A percentile compares a stretch with the other conserved stretches of the same genome.
Conservation (phyloP, 139 green algal species). For the Nannochloris sp. region DNA sequence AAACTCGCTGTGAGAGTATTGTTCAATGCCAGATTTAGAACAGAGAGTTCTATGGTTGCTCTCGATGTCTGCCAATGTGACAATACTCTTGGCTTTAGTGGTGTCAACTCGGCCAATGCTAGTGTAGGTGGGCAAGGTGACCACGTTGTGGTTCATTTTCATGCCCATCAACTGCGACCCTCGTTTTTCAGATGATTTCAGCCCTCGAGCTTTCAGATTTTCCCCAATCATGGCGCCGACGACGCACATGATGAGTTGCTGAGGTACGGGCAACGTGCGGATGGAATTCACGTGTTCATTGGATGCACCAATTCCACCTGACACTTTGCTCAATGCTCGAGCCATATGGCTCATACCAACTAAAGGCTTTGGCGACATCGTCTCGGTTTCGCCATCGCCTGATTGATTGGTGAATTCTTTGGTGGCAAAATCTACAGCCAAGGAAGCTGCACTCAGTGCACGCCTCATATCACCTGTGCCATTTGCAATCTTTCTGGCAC, state of each 20-base stretch:
- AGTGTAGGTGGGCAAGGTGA: too few relatives aligned
- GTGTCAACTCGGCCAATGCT: not conserved
- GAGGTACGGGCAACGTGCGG: constrained; percentile 31
- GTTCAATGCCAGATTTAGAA: constrained; percentile 9
- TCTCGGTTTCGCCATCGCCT: not conserved
- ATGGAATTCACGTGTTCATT: constrained; percentile 21
- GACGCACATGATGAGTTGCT: constrained; percentile 38
- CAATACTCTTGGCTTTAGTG: not conserved
- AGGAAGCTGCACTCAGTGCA: constrained; percentile 18
- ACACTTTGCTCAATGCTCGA: constrained; percentile 14
- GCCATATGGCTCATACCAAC: constrained; percentile 36
- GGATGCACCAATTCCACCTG: constrained; percentile 17
- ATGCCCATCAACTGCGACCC: not conserved
- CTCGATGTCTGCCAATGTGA: constrained; percentile 15
- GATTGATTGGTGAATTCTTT: not conserved
- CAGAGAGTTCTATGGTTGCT: constrained; percentile 8
- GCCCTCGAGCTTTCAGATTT: not conserved
- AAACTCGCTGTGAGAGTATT: constrained; percentile 15
- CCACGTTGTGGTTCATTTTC: not conserved
- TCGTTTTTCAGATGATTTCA: not conserved
- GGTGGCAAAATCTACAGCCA: not conserved
- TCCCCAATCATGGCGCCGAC: constrained; percentile 29
- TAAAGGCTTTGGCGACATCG: not conserved
- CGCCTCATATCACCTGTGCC: constrained; percentile 38
- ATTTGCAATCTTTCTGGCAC: constrained; percentile 33